These are phyloP conservation scores for Candida manassasensis DNA, from an alignment of 805 yeast species.

Conservation along the genomic window DNA sequence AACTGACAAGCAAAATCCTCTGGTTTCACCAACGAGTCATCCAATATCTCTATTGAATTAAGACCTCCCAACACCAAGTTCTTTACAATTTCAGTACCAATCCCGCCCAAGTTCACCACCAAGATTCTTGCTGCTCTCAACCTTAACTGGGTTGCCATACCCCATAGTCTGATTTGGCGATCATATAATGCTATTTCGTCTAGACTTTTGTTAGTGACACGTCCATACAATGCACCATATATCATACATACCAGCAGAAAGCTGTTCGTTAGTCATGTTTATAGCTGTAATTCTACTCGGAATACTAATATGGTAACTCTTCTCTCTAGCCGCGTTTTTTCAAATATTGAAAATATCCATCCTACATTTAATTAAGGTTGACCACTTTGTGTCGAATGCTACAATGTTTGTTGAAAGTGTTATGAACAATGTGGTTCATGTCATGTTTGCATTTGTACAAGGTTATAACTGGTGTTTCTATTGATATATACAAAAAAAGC, in stretches of 20 bases:
- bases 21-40: slow-evolving; percentile 47
- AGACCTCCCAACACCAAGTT: slow-evolving; percentile 86
- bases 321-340: slow-evolving; percentile 1
- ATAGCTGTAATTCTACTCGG: slow-evolving; percentile 1
- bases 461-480: too few relatives aligned
- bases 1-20: slow-evolving; percentile 73
- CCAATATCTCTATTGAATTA: slow-evolving; percentile 70
- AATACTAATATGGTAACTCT: too few relatives aligned
- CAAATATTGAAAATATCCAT: too few relatives aligned
- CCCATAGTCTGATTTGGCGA: slow-evolving; percentile 94
- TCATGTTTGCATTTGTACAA: too few relatives aligned
- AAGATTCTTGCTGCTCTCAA: slow-evolving; percentile 70
- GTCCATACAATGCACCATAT: neutral
- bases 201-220: slow-evolving; percentile 6
- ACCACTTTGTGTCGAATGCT: too few relatives aligned
- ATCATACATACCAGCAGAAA: slow-evolving; percentile 8
- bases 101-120: slow-evolving; percentile 66
- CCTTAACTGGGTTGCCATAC: slow-evolving; percentile 80
- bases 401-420: too few relatives aligned
- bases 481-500: too few relatives aligned
- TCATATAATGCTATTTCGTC: slow-evolving; percentile 92
- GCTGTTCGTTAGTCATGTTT: slow-evolving; percentile 4
- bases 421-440: too few relatives aligned
- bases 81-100: slow-evolving; percentile 79
- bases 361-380: too few relatives aligned